phyloP scores from a whole-genome alignment of 257 asterid genomes.

The Fraxinus cuspidata region DNA sequence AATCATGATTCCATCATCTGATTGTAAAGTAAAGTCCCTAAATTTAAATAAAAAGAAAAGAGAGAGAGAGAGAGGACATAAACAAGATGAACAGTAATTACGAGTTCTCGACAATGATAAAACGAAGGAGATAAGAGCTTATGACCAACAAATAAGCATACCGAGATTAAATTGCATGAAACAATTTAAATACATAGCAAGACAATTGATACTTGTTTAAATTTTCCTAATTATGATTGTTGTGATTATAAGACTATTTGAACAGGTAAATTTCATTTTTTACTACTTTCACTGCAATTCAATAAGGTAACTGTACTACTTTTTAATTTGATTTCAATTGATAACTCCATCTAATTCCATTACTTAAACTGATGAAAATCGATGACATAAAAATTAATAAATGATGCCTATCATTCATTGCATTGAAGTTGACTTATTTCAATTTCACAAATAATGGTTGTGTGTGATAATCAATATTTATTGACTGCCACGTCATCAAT shows the following conservation, averaged over 20 bases:
- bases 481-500: too few relatives aligned
- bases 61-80: not conserved
- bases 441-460: too few relatives aligned
- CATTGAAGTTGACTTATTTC: too few relatives aligned
- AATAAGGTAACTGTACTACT: too few relatives aligned
- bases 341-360: too few relatives aligned
- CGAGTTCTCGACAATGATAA: not conserved
- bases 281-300: too few relatives aligned
- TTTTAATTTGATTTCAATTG: too few relatives aligned
- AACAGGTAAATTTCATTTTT: not conserved
- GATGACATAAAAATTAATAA: too few relatives aligned
- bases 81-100: not conserved
- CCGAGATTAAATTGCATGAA: not conserved
- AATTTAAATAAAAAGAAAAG: not conserved
- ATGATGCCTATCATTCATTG: too few relatives aligned
- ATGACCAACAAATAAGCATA: not conserved
- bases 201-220: not conserved
- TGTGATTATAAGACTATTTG: not conserved
- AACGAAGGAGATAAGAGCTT: not conserved
- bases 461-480: too few relatives aligned
- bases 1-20: not conserved
- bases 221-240: not conserved
- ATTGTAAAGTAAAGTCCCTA: not conserved
- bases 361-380: too few relatives aligned
- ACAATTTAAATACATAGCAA: not conserved